Percentiles rank a stretch among this genome's conserved stretches.
Evolutionary conservation across 169 alveolate genomes (phyloP).

Genomic region (Perkinsus olseni): DNA sequence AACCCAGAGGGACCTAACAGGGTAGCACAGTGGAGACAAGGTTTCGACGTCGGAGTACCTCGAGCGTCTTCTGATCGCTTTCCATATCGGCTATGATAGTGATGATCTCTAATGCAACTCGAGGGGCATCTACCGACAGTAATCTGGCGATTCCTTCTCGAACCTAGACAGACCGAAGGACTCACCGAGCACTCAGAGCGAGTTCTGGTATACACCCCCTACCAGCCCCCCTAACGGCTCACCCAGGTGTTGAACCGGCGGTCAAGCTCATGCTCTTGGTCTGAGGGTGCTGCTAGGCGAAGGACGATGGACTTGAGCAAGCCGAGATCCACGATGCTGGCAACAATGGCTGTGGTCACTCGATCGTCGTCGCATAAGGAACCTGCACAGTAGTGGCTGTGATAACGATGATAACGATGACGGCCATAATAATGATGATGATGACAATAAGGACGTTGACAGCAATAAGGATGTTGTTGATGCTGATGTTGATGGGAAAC

Average conservation of each 20-base stretch:
- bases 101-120: background rate
- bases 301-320: background rate
- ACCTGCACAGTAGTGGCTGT: background rate
- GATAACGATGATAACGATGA: too few relatives aligned
- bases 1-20: background rate
- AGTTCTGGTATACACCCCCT: too few relatives aligned
- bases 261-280: too few relatives aligned
- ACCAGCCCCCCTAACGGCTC: too few relatives aligned
- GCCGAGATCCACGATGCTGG: background rate
- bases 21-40: background rate
- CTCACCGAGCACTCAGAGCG: too few relatives aligned
- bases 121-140: background rate
- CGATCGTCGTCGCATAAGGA: background rate
- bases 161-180: background rate
- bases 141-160: background rate
- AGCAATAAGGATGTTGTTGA: too few relatives aligned
- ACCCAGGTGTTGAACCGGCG: too few relatives aligned
- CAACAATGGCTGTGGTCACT: background rate
- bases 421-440: too few relatives aligned
- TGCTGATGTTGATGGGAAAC: too few relatives aligned
- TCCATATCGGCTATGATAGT: background rate
- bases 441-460: too few relatives aligned
- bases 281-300: background rate
- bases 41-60: background rate
- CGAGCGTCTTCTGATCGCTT: background rate